A percentile compares a stretch with the other conserved stretches of the same genome.
Evolutionary conservation across 2,329 filamentous ascomycete species (phyloP).

Genomic region (Stachybotrys chartarum): DNA sequence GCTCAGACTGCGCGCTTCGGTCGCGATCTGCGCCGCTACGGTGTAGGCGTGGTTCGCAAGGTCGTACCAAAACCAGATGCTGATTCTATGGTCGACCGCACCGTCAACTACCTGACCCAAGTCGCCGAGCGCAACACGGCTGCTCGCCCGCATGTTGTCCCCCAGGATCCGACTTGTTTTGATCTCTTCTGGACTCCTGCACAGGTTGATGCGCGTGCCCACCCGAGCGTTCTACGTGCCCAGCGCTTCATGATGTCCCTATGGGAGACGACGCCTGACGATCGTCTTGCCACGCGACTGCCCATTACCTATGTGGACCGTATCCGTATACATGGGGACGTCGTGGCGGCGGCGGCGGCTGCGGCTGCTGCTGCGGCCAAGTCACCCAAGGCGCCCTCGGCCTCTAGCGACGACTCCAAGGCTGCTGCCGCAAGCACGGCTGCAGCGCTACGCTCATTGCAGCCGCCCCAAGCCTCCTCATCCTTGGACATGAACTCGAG

Average conservation of each 20-base stretch:
- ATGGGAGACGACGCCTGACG: constrained; percentile 51
- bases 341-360: constrained; percentile 2
- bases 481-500: not conserved
- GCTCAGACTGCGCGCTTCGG: constrained; percentile 47
- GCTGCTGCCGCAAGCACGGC: constrained; percentile 4
- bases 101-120: constrained; percentile 43
- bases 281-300: constrained; percentile 51
- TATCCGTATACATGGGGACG: constrained; percentile 55
- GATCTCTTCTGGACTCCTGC: constrained; percentile 69
- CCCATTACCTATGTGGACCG: constrained; percentile 64
- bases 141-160: constrained; percentile 14
- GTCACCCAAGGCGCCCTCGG: constrained; percentile 5
- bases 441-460: not conserved
- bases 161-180: constrained; percentile 57
- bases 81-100: constrained; percentile 49
- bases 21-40: constrained; percentile 51
- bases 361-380: not conserved
- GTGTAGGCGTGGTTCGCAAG: constrained; percentile 58
- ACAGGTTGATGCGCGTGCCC: constrained; percentile 60
- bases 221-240: constrained; percentile 54
- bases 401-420: constrained; percentile 15
- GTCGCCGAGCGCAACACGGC: constrained; percentile 1
- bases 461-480: constrained; percentile 1
- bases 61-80: constrained; percentile 53
- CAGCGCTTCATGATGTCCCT: constrained; percentile 61